Evolutionary conservation across 163 green algal genomes (phyloP), one percentile per base, ranked within the genome.

Genomic region (Scenedesmus sp.): DNA sequence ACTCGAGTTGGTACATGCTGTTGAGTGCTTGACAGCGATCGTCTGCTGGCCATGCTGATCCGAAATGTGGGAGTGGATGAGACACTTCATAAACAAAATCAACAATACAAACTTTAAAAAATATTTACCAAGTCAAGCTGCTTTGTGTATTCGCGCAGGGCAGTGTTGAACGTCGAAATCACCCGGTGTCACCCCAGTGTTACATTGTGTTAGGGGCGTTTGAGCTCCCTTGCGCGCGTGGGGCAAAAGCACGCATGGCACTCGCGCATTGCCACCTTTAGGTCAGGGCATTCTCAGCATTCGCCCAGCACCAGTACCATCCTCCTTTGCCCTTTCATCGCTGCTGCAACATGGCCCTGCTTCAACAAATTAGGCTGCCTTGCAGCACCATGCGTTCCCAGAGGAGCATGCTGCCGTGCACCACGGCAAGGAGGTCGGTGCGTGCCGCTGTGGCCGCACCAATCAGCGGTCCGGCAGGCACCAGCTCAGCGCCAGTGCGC

Each of bases 401-500:
- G 65, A 76, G 30, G 65, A 76, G 30, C 30, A 76, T 40, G 7
- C 30, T 76, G 65, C 65, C 30, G 26, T 40, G 30, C 30, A 76
- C 37, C 65, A 10, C 26, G 65, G 65, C 65, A 40, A 76, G 65
- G 65, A 76, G 65, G 65, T 76, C 30, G 0, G 65, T 76, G 65
- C 65, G 65, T n/a, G 65, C 65, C 30, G 30, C 65, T 37, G 65
- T 76, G 65, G 65, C 65, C 65, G 65, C 65, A 40, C 65, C 65
- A 76, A 40, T 76, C 65, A 76, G 65, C 65, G 65, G 65, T 42
- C 65, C 65, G 65, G 65, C 65, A 76, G 18, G 65, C 65, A 76
- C 65, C 7, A 76, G 65, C 65, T 76, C 73, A 82, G 73, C 73
- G 33, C 37, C 73, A 82, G 73, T 82, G 73, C 78, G 78, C 78